phyloP scores from a whole-genome alignment of 306 rosid species.

The Morella rubra region DNA sequence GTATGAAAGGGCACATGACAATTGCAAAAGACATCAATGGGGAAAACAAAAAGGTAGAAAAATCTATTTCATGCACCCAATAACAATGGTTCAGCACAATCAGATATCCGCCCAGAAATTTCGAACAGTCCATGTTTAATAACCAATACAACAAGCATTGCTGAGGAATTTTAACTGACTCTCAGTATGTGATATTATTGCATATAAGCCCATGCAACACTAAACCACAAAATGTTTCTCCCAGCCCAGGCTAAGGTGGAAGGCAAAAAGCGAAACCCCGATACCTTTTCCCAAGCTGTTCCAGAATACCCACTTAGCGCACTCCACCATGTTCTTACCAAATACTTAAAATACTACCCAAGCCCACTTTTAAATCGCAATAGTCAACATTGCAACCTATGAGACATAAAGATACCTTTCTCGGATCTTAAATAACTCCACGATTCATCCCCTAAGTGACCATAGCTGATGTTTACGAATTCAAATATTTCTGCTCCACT shows the following conservation, averaged over 20 bases:
- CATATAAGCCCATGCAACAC: neutral
- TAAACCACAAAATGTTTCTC: neutral
- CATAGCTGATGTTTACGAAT: neutral
- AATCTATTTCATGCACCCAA: neutral
- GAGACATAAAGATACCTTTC: neutral
- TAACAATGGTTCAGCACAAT: neutral
- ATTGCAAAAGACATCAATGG: neutral
- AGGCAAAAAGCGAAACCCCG: neutral
- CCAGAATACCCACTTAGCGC: neutral
- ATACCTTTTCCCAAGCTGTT: neutral
- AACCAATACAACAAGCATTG: neutral
- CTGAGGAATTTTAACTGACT: neutral
- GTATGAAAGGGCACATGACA: neutral
- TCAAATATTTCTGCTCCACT: neutral
- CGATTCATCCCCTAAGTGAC: neutral
- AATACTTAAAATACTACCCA: neutral
- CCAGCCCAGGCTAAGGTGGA: neutral
- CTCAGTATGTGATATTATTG: neutral
- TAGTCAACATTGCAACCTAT: neutral
- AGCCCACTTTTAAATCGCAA: neutral
- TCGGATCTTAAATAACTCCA: neutral
- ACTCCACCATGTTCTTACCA: neutral
- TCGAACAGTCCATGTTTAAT: no score
- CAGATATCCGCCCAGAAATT: no score
- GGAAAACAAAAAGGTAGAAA: neutral